A percentile compares a stretch with the other conserved stretches of the same genome.
phyloP scores from a whole-genome alignment of 225 moss, liverwort and hornwort genomes.

The Bryoerythrophyllum caledonicum region DNA sequence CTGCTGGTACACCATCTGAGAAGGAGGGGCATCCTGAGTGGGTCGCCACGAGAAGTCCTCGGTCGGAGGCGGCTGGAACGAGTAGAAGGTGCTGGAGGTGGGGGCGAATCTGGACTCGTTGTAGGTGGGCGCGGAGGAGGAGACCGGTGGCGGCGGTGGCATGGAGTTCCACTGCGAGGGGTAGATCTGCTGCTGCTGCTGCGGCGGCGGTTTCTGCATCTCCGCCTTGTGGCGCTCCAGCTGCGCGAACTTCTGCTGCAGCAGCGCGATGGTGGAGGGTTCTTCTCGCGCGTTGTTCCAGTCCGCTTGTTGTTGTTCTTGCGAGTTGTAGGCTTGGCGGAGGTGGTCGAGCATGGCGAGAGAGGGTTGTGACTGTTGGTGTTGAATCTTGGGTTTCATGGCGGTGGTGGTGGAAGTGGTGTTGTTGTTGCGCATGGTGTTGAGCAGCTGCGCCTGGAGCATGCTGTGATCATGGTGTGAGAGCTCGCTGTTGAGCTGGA shows the following conservation, averaged over 20 bases:
- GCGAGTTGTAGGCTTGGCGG: conserved; percentile 42
- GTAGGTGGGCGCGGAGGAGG: conserved; percentile 17
- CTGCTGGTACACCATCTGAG: conserved; percentile 25
- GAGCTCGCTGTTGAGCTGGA: conserved; percentile 35
- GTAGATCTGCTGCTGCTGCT: conserved; percentile 54
- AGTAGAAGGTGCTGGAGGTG: conserved; percentile 26
- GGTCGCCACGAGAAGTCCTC: conserved; percentile 49
- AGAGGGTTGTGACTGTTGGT: conserved; percentile 47
- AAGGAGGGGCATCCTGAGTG: conserved; percentile 24
- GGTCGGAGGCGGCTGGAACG: conserved; percentile 27
- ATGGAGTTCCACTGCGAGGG: conserved; percentile 48
- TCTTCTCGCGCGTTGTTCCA: conserved; percentile 42
- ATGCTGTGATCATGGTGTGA: conserved; percentile 45
- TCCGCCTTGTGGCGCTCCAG: conserved; percentile 64
- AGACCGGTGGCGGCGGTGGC: conserved; percentile 25
- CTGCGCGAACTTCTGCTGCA: conserved; percentile 68
- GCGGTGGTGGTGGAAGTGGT: conserved; percentile 22
- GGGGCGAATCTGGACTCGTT: conserved; percentile 21
- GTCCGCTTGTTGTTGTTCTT: conserved; percentile 28
- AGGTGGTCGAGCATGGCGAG: conserved; percentile 52
- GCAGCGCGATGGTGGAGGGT: conserved; percentile 55
- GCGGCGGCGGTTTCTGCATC: conserved; percentile 52
- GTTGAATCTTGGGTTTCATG: conserved; percentile 35
- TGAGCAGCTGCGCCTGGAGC: conserved; percentile 58
- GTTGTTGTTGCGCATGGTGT: conserved; percentile 28